phyloP scores from a whole-genome alignment of 257 asterid species.

The Cordia subcordata region DNA sequence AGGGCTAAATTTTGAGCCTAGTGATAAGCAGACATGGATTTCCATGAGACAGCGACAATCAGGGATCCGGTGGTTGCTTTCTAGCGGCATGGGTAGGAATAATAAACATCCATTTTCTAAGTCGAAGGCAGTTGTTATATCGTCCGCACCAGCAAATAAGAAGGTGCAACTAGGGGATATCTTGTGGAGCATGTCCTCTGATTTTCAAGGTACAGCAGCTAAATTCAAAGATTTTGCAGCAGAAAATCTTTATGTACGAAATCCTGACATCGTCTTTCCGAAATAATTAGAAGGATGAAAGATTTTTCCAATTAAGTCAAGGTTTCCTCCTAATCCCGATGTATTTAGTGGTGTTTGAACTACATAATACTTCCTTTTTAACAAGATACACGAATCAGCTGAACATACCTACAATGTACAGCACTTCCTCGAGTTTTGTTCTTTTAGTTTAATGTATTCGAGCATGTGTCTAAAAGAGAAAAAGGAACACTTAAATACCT shows the following conservation, averaged over 20 bases:
- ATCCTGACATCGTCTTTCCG: slow-evolving; percentile 65
- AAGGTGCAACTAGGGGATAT: slow-evolving; percentile 19
- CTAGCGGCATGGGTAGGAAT: slow-evolving; percentile 53
- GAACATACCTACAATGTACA: too few relatives aligned
- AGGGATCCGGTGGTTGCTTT: slow-evolving; percentile 71
- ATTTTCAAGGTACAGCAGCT: neutral
- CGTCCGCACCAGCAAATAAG: slow-evolving; percentile 16
- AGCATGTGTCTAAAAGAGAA: neutral
- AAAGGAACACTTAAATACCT: too few relatives aligned
- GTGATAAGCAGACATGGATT: slow-evolving; percentile 39
- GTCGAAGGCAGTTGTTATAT: slow-evolving; percentile 35
- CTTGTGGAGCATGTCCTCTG: slow-evolving; percentile 7
- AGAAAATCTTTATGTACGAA: slow-evolving; percentile 56
- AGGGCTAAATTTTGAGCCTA: slow-evolving; percentile 40
- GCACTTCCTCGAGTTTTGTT: too few relatives aligned
- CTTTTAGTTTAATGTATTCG: neutral
- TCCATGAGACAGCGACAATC: slow-evolving; percentile 49
- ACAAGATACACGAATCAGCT: neutral
- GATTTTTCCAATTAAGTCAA: neutral
- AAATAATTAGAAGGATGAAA: slow-evolving; percentile 7
- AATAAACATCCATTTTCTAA: slow-evolving; percentile 32
- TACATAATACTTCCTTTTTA: too few relatives aligned
- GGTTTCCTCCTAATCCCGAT: too few relatives aligned
- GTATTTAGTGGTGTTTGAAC: neutral
- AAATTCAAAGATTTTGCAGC: slow-evolving; percentile 42